Evolutionary conservation across 78 protist genomes (phyloP), one percentile per base, ranked within the genome.

Genomic region (Goniomonas avonlea): DNA sequence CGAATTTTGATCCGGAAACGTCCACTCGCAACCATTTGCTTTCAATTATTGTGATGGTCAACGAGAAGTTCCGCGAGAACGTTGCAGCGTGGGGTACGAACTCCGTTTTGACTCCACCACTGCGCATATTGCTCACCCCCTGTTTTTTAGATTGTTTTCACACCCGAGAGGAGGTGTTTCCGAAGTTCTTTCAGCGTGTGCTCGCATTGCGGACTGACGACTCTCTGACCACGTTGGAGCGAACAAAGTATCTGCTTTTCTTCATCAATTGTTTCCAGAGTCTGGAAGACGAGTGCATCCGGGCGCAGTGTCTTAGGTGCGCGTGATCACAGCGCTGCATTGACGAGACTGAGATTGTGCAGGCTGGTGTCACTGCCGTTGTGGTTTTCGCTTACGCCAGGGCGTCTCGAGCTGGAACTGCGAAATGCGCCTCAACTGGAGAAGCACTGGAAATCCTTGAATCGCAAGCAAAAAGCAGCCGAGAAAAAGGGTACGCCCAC

Each of bases 21-120:
- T 7, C 86, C 1, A 8, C 73, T 20, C 11, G 0, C 15, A 53
- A 5, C 61, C 88, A 82, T 50, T 21, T 82, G 39, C 39, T 89
- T 71, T 89, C 93, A 18, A 78, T 93, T 29, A 56, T 90, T 2
- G 25, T 82, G 15, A 84, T 93, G 92, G 77, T 91, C 8, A 89
- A 89, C 80, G 93, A 86, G 37, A 91, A 91, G 82, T 56, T 76
- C 43, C 77, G 87, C 34, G 93, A 89, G 66, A 58, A 84, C n/a
- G 80, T 59, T 9, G n/a, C 38, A 11, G 39, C 47, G 18, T 82
- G 86, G 87, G 79, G 29, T 65, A 0, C 32, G 53, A 13, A 25
- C n/a, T 0, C n/a, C n/a, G n/a, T n/a, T n/a, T n/a, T n/a, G n/a
- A n/a, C n/a, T n/a, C n/a, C n/a, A n/a, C n/a, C n/a, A n/a, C n/a